Base-by-base conservation (phyloP, 2,329 filamentous ascomycete species). In the Monilinia polystroma region DNA sequence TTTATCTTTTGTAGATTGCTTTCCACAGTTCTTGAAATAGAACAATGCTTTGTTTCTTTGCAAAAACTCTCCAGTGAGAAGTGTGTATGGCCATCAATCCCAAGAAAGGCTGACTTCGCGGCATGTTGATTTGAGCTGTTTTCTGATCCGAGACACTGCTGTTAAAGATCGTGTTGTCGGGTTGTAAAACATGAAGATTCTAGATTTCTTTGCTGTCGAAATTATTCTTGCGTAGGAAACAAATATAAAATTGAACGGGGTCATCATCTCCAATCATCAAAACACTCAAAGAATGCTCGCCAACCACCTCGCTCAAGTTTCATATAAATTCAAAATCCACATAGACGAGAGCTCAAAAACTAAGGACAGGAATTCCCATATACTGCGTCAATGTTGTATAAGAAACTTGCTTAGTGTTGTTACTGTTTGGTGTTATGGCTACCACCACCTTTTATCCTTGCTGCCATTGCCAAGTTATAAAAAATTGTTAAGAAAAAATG, bases 21-120 rank as follows among this genome's bases (percentile, higher is more conserved):
- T 26, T 29, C 20, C 57, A 47, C n/a, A 57, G 12, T 45, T 49
- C 20, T 49, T 18, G 11, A 1, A 2, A 11, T 35, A 47, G 43
- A 41, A 12, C 18, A 35, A 56, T 47, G 38, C 51, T 18, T 49
- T 32, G 3, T 49, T 38, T 64, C 4, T 64, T 43, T 16, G 38
- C 38, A 57, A 45, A 16, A 2, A 14, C 12, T 56, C 52, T 56
- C 26, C 20, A 12, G 38, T 35, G 35, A 55, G 60, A 43, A 41
- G 18, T 23, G 7, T 18, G 18, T 55, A 64, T 45, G 23, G 51
- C 35, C 26, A n/a, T 20, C 23, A 20, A 32, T 5, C 14, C 51
- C 29, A 49, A 49, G 38, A 47, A 59, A 49, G 29, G n/a, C 49
- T 26, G n/a, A 59, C 35, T 58, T 20, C n/a, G 29, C 45, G 45